Evolutionary conservation across 768 basidiomycete genomes (phyloP), one percentile per base, ranked within the genome.

Genomic region (Termitomyces sp.): DNA sequence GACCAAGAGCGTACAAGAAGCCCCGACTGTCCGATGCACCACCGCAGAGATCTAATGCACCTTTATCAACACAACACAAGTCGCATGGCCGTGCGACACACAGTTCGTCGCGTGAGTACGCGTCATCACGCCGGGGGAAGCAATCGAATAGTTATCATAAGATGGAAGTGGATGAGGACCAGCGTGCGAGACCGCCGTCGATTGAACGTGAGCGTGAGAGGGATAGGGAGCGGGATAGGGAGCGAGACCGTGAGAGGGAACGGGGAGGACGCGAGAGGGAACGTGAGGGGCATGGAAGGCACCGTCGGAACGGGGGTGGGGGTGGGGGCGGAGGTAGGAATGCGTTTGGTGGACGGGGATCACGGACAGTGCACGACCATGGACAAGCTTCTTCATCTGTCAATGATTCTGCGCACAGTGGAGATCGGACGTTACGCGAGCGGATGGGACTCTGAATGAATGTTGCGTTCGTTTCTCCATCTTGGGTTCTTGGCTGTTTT

Each of bases 341-440:
- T 36, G 12, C 32, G 4, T 43, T 35, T 56, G 67, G 73, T 41
- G 68, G 73, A 36, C 68, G 68, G 46, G 68, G 66, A 22, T 68
- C 60, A 57, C 54, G 70, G 50, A 66, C 35, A 22, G 42, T 64
- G 61, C 45, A 47, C 66, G 76, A 64, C 67, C 76, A 66, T 63
- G 65, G 56, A 50, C 58, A 73, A 65, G 51, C 68, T 58, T 51
- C 68, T 13, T 29, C 32, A 25, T 20, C 18, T 44, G 46, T 38
- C 56, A 60, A 68, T 54, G 70, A 69, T 54, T 68, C 65, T 58
- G 56, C 68, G 55, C 71, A 71, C 59, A 70, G 74, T 58, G 75
- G 74, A 42, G 86, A 88, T 76, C 89, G 89, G 81, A 89, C 90
- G 76, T 84, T 92, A 76, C 87, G 85, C 69, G 88, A 91, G 71